These are phyloP conservation scores for Eucalyptus curtisii DNA, from an alignment of 345 rosid species.

Conservation along the genomic window DNA sequence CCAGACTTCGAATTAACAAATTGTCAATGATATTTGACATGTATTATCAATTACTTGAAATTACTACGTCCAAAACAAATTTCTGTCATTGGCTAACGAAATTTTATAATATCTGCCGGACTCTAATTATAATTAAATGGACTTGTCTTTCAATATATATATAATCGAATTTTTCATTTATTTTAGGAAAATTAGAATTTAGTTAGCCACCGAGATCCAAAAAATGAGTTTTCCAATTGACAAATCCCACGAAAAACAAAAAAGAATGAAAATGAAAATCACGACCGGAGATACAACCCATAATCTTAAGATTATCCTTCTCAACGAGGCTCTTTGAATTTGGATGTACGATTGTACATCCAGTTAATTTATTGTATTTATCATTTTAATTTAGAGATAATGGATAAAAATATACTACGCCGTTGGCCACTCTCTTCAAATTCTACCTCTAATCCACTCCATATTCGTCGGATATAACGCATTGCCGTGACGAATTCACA, in stretches of 20 bases:
- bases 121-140: neutral
- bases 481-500: too few species aligned
- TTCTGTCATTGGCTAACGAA: fast-evolving
- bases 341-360: neutral
- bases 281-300: neutral
- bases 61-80: neutral
- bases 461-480: too few species aligned
- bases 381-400: neutral
- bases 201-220: neutral
- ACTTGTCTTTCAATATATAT: neutral
- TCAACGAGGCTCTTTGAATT: neutral
- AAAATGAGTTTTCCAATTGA: neutral
- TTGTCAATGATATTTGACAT: neutral
- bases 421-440: neutral
- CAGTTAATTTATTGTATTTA: neutral
- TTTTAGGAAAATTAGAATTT: neutral
- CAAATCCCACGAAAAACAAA: neutral
- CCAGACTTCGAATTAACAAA: neutral
- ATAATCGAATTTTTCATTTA: too few species aligned
- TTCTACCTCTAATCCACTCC: too few species aligned
- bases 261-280: neutral
- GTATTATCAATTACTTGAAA: neutral
- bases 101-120: neutral
- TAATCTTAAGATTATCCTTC: neutral
- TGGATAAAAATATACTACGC: neutral